These are phyloP conservation scores for Pelargonium myrrhifolium DNA, from an alignment of 441 rosid genomes.

Conservation along the genomic window DNA sequence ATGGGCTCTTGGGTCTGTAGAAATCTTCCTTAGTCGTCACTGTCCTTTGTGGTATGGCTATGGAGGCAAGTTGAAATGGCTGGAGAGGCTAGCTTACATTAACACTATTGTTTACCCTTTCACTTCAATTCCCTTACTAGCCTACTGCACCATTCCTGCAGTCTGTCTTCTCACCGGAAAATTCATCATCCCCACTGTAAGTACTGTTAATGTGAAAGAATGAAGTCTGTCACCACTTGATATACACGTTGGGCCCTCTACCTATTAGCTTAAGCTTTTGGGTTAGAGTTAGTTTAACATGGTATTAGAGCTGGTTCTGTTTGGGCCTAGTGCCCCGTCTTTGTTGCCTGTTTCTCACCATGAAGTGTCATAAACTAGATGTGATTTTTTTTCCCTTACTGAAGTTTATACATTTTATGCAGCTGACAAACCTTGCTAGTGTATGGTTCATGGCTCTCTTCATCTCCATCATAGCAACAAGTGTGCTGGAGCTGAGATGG, in stretches of 20 bases:
- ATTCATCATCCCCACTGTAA: conserved; percentile 65
- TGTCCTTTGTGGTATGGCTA: conserved; percentile 98
- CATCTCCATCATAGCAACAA: conserved; percentile 94
- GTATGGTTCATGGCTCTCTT: conserved; percentile 98
- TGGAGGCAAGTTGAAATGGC: conserved; percentile 78
- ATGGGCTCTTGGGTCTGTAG: conserved; percentile 97
- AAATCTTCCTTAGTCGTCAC: conserved; percentile 94
- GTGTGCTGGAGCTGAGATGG: conserved; percentile 98
- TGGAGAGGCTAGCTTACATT: conserved; percentile 83
- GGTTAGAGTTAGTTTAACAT: too few relatives aligned
- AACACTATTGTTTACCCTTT: conserved; percentile 92
- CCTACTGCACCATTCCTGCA: conserved; percentile 93
- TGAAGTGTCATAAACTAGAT: not conserved
- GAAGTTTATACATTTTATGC: conserved; percentile 25
- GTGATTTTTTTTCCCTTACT: conserved; percentile 5
- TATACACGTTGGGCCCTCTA: too few relatives aligned
- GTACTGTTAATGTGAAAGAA: too few relatives aligned
- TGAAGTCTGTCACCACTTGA: too few relatives aligned
- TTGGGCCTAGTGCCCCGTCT: too few relatives aligned
- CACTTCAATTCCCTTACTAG: conserved; percentile 81
- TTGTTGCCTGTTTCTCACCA: too few relatives aligned
- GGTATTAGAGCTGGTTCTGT: too few relatives aligned
- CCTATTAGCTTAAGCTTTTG: too few relatives aligned
- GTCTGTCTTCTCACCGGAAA: conserved; percentile 89
- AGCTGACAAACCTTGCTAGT: conserved; percentile 96